Base-by-base conservation (phyloP, 2,329 filamentous ascomycete genomes). In the Fusarium circinatum region DNA sequence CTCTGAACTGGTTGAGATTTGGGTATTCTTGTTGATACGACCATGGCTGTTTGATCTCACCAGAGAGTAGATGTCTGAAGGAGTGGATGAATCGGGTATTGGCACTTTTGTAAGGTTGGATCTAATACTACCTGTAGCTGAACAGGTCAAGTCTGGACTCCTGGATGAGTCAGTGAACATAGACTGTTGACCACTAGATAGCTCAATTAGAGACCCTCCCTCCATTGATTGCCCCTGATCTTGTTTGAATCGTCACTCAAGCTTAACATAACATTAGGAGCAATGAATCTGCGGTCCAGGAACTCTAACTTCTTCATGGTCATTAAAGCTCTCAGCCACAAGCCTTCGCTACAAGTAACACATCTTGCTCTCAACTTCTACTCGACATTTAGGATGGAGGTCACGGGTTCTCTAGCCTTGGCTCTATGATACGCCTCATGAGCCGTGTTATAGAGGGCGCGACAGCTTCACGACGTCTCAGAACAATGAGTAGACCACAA, bases 371-470 rank as follows among this genome's bases (percentile, higher is more conserved):
- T 36, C 14, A 9, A 17, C 8, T 17, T 36, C 15, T 9, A 36
- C 34, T 36, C 0, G 14, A 1, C 1, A 17, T 36, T 36, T 9
- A 36, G 8, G 8, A 36, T 17, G 8, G 7, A 36, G 15, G 34
- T 17, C 8, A 18, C 1, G 2, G 15, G 8, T 36, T 36, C 3
- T 1, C 1, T 9, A 0, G 3, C 34, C 17, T 9, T 1, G 34
- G 8, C 34, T 36, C 15, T 9, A 0, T 17, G 8, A 36, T 36
- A 3, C 0, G 15, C 0, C 34, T 36, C 15, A 9, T 9, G 15
- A 36, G 1, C 34, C 15, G 15, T 36, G 15, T 36, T 36, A 0
- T 36, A 1, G 8, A 5, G 15, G 15, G 34, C 34, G 34, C 3
- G 8, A 18, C 34, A 36, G 34, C 34, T 36, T 36, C 34, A 9